A percentile compares a stretch with the other conserved stretches of the same genome.
Conservation (phyloP, 2,329 filamentous ascomycete species). For the Lasiodiplodia citricola region DNA sequence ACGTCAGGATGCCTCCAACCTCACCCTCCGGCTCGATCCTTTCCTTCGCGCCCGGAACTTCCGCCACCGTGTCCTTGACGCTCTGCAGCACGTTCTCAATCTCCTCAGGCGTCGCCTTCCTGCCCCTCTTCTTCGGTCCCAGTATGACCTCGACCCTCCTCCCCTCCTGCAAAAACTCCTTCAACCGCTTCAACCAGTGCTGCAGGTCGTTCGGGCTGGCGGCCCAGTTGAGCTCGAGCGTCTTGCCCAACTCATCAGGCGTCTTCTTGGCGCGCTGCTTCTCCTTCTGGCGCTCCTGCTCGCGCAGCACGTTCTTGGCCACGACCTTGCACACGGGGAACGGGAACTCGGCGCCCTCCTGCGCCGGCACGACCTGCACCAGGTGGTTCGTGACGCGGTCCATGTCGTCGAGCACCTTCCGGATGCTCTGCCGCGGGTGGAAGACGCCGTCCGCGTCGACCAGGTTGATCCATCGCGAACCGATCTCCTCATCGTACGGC, state of each 20-base stretch:
- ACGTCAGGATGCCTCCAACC: conserved; percentile 39
- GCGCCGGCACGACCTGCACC: conserved; percentile 50
- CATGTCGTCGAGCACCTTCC: conserved; percentile 50
- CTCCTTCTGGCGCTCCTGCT: conserved; percentile 54
- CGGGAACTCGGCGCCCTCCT: conserved; percentile 47
- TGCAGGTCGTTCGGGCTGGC: conserved; percentile 76
- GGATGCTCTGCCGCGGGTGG: conserved; percentile 37
- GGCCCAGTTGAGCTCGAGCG: conserved; percentile 89
- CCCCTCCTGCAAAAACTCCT: conserved; percentile 74
- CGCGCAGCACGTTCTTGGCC: conserved; percentile 58
- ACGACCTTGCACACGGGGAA: conserved; percentile 73
- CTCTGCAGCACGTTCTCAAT: conserved; percentile 59
- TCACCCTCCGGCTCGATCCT: conserved; percentile 36
- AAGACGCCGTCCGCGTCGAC: conserved; percentile 49
- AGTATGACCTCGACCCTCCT: conserved; percentile 76
- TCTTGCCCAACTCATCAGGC: conserved; percentile 60
- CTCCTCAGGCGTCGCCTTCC: conserved; percentile 66
- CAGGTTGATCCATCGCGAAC: conserved; percentile 49
- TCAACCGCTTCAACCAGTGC: conserved; percentile 71
- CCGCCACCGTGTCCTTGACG: conserved; percentile 53
- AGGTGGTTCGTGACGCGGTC: conserved; percentile 59
- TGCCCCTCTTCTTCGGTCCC: conserved; percentile 68
- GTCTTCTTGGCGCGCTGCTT: conserved; percentile 43
- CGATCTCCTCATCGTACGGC: conserved; percentile 57
- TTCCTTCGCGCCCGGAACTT: conserved; percentile 39